Conservation (phyloP, 306 rosid genomes). For the Urtica urens region DNA sequence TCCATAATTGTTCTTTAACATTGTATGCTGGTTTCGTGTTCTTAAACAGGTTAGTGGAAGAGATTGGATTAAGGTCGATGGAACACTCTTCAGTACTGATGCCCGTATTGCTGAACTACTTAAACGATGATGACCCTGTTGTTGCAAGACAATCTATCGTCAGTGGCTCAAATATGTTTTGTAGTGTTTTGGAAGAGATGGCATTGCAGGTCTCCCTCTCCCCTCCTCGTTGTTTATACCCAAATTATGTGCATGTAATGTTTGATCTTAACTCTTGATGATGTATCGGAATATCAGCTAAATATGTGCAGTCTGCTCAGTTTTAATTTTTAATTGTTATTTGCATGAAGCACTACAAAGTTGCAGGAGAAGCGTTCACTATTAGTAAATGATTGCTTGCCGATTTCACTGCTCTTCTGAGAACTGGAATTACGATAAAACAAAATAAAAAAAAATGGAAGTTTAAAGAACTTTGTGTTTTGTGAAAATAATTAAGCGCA, state of each 20-base stretch:
- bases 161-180: slow-evolving; percentile 53
- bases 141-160: slow-evolving; percentile 61
- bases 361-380: too few species aligned
- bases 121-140: slow-evolving; percentile 42
- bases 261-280: not conserved
- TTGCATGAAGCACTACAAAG: too few species aligned
- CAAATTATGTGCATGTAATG: not conserved
- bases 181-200: slow-evolving; percentile 58
- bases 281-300: too few species aligned
- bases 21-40: too few species aligned
- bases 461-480: too few species aligned
- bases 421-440: too few species aligned
- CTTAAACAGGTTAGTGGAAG: slow-evolving; percentile 92
- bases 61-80: slow-evolving; percentile 58
- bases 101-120: slow-evolving; percentile 43
- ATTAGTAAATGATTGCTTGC: too few species aligned
- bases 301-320: too few species aligned
- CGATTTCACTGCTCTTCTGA: too few species aligned
- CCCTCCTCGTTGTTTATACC: not conserved
- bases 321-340: too few species aligned
- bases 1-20: not conserved
- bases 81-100: slow-evolving; percentile 55
- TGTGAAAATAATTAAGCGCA: too few species aligned
- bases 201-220: slow-evolving; percentile 55
- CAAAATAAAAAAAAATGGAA: too few species aligned